phyloP scores from a whole-genome alignment of 78 protist species.

The Cavenderia fasciculata region DNA sequence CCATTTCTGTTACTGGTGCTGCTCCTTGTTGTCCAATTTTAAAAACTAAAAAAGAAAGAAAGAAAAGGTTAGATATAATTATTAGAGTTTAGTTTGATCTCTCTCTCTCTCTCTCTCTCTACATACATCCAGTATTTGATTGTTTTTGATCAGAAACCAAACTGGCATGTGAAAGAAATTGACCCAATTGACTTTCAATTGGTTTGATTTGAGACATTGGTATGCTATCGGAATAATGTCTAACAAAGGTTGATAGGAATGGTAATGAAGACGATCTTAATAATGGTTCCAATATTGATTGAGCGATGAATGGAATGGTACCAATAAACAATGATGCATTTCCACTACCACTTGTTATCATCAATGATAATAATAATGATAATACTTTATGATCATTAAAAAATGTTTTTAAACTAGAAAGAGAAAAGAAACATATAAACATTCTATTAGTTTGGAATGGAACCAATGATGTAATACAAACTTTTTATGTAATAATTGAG shows the following conservation, averaged over 20 bases:
- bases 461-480: slow-evolving; percentile 1
- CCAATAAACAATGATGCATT: slow-evolving; percentile 1
- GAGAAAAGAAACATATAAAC: neutral
- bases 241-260: slow-evolving; percentile 9
- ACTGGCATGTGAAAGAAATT: slow-evolving; percentile 55
- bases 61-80: neutral
- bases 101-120: neutral
- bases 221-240: slow-evolving; percentile 13
- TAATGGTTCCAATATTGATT: slow-evolving; percentile 61
- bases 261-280: slow-evolving; percentile 47
- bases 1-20: slow-evolving; percentile 70
- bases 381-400: slow-evolving; percentile 33
- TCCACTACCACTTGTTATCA: neutral
- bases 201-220: slow-evolving; percentile 33
- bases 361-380: slow-evolving; percentile 35
- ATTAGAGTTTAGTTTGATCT: neutral
- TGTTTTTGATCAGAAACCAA: slow-evolving; percentile 54
- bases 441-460: too few species aligned
- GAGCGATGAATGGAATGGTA: slow-evolving; percentile 41
- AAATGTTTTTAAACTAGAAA: slow-evolving; percentile 38
- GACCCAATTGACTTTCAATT: slow-evolving; percentile 55
- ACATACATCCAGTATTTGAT: slow-evolving; percentile 55
- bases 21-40: slow-evolving; percentile 1
- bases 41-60: slow-evolving; percentile 1
- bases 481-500: slow-evolving; percentile 64